These are phyloP conservation scores for Bjerkandera adusta DNA, from an alignment of 1,284 basidiomycete genomes.

Conservation along the genomic window DNA sequence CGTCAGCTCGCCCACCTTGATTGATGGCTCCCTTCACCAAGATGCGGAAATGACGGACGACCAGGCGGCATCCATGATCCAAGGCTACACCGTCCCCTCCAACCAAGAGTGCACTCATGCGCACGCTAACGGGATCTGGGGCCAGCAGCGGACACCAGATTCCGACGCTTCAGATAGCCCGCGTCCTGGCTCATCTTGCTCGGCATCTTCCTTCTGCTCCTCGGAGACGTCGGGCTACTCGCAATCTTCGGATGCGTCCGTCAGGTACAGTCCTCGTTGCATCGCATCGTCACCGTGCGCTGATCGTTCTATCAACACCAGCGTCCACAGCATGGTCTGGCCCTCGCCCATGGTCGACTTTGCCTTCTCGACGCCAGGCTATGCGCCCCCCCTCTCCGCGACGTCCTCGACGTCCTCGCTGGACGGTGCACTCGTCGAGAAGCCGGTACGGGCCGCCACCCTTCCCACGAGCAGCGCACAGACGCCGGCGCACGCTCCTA, in stretches of 20 bases:
- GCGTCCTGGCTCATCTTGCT: constrained; percentile 8
- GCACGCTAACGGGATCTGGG: neutral
- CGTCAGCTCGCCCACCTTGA: no score
- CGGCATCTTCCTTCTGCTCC: constrained; percentile 5
- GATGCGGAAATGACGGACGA: neutral
- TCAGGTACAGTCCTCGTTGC: neutral
- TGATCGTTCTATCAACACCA: neutral
- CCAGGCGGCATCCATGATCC: neutral
- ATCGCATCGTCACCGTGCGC: neutral
- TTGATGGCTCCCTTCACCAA: neutral
- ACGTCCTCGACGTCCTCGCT: constrained; percentile 6
- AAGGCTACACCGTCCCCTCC: constrained; percentile 1
- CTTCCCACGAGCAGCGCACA: no score
- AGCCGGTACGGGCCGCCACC: neutral
- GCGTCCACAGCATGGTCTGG: constrained; percentile 1
- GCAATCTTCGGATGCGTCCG: neutral
- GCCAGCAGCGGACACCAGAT: neutral
- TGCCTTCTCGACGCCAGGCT: neutral
- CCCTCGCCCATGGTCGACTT: neutral
- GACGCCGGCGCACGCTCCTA: neutral
- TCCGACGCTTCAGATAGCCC: constrained; percentile 2
- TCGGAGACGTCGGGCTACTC: constrained; percentile 2
- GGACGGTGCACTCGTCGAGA: constrained; percentile 8
- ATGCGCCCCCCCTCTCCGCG: neutral
- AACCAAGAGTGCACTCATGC: neutral